phyloP scores from a whole-genome alignment of 2,329 filamentous ascomycete species.

The Fusarium keratoplasticum region DNA sequence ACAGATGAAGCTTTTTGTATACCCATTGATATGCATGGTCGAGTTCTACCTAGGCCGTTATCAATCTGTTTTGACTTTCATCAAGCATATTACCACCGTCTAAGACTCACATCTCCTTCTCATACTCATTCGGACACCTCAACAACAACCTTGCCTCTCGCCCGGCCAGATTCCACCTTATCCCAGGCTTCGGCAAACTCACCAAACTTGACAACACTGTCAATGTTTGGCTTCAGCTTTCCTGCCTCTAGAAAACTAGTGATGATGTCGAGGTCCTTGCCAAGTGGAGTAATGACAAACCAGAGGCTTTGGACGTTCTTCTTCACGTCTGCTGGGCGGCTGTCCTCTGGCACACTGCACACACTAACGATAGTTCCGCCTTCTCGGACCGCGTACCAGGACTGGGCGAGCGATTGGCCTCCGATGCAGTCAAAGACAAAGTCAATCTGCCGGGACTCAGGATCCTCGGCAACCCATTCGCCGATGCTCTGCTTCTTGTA shows the following conservation, averaged over 20 bases:
- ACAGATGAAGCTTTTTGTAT: not conserved
- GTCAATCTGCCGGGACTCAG: conserved; percentile 8
- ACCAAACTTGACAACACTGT: conserved; percentile 22
- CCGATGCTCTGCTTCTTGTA: conserved; percentile 28
- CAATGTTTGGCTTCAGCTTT: conserved; percentile 25
- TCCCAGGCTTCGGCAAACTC: conserved; percentile 30
- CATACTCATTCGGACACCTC: not conserved
- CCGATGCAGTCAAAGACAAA: conserved; percentile 35
- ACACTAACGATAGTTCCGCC: conserved; percentile 24
- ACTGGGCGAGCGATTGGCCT: conserved; percentile 5
- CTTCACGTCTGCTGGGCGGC: conserved; percentile 14
- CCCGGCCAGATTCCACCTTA: conserved; percentile 23
- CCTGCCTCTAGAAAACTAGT: conserved; percentile 23
- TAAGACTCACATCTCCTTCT: not conserved
- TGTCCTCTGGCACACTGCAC: conserved; percentile 18
- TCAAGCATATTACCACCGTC: not conserved
- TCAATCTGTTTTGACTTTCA: not conserved
- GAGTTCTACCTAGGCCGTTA: not conserved
- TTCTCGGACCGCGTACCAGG: conserved; percentile 28
- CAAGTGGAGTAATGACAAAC: conserved; percentile 28
- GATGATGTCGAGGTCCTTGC: conserved; percentile 24
- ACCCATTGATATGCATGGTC: not conserved
- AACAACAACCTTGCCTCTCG: conserved; percentile 30
- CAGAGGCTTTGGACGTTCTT: conserved; percentile 9
- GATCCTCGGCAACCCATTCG: conserved; percentile 17